Evolutionary conservation across 2,329 filamentous ascomycete species (phyloP).

Genomic region (Apiospora kogelbergensis): DNA sequence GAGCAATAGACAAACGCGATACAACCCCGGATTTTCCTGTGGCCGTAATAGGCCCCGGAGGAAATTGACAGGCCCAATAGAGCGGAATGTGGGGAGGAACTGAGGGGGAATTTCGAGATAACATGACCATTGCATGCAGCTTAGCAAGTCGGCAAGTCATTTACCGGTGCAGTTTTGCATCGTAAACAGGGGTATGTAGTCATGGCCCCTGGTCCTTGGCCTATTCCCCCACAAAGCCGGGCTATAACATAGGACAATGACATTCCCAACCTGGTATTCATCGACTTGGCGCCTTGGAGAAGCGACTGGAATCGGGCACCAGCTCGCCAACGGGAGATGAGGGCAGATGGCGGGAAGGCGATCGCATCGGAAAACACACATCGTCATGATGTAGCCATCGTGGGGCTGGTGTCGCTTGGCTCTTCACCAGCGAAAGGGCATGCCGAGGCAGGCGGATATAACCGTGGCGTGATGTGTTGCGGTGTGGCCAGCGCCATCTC

Average conservation of each 20-base stretch:
- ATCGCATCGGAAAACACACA: background rate
- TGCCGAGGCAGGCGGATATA: background rate
- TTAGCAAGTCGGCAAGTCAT: background rate
- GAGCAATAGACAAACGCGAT: background rate
- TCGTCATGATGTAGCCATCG: background rate
- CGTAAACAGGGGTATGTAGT: background rate
- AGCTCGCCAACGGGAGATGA: background rate
- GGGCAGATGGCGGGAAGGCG: background rate
- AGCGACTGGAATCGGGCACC: background rate
- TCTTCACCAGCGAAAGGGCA: background rate
- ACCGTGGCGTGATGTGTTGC: background rate
- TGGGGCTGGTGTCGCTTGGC: background rate
- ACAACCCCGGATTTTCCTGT: background rate
- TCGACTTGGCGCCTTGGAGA: background rate
- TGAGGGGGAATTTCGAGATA: background rate
- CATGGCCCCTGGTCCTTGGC: background rate
- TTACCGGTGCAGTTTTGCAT: background rate
- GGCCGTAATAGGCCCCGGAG: background rate
- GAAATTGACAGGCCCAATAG: background rate
- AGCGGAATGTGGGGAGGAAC: slow-evolving; percentile 5
- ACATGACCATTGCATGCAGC: background rate
- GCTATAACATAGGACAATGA: background rate
- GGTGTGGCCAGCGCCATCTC: background rate
- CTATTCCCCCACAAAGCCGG: background rate
- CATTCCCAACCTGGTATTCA: background rate